Conservation (phyloP, 2,329 filamentous ascomycete species). For the Incumbomyces delicatus region DNA sequence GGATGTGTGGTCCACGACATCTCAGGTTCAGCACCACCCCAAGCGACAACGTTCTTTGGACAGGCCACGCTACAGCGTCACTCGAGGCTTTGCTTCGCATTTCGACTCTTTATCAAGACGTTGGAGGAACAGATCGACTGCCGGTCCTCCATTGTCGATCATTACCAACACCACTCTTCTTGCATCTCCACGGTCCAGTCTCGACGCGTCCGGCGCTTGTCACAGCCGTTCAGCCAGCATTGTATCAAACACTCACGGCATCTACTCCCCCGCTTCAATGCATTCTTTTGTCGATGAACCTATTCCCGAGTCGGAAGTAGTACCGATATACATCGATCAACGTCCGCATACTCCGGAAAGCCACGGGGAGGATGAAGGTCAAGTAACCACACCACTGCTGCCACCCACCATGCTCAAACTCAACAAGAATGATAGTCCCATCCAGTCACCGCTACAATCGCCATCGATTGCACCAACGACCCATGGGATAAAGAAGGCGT, state of each 20-base stretch:
- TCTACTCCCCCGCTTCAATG: slow-evolving; percentile 6
- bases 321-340: slow-evolving; percentile 45
- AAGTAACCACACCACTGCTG: slow-evolving; percentile 73
- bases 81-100: slow-evolving; percentile 56
- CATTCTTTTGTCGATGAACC: slow-evolving; percentile 42
- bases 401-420: slow-evolving; percentile 65
- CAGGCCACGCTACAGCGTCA: slow-evolving; percentile 54
- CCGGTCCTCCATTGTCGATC: slow-evolving; percentile 42
- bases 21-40: slow-evolving; percentile 25
- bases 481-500: slow-evolving; percentile 31
- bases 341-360: slow-evolving; percentile 36
- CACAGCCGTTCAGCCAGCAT: slow-evolving; percentile 23
- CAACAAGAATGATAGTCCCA: slow-evolving; percentile 42
- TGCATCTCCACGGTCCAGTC: slow-evolving; percentile 57
- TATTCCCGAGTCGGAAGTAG: slow-evolving; percentile 37
- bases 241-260: slow-evolving; percentile 19
- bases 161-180: slow-evolving; percentile 46
- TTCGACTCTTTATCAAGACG: slow-evolving; percentile 46
- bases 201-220: slow-evolving; percentile 36
- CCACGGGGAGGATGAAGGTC: slow-evolving; percentile 47
- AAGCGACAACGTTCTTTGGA: slow-evolving; percentile 47
- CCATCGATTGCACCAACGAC: slow-evolving; percentile 61
- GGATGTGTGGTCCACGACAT: slow-evolving; percentile 10
- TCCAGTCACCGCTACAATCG: slow-evolving; percentile 76
- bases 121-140: slow-evolving; percentile 42